These are phyloP conservation scores for Tolypocladium pustulatum DNA, from an alignment of 2,329 filamentous ascomycete genomes.

Conservation along the genomic window DNA sequence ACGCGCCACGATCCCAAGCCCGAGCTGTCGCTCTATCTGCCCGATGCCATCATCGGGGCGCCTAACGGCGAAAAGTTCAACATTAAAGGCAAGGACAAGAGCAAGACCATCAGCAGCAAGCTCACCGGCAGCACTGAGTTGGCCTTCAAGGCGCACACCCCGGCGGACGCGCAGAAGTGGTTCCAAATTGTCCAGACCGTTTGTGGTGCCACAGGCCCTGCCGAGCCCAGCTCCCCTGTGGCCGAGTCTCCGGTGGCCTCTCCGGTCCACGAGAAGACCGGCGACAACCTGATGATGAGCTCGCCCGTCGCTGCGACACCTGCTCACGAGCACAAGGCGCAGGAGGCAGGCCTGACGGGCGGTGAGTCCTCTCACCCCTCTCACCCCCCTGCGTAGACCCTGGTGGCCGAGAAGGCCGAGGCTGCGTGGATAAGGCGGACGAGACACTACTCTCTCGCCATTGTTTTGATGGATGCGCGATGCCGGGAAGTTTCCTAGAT, in stretches of 20 bases:
- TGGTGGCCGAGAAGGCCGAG: background rate
- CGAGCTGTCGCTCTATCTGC: conserved; percentile 83
- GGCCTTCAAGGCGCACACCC: conserved; percentile 76
- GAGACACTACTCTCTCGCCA: background rate
- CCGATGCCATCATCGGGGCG: conserved; percentile 70
- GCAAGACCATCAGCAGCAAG: conserved; percentile 70
- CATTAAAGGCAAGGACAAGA: conserved; percentile 88
- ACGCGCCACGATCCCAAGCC: conserved; percentile 62
- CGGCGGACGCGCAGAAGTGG: conserved; percentile 77
- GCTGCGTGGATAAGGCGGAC: conserved; percentile 1
- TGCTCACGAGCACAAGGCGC: conserved; percentile 12
- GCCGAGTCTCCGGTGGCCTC: conserved; percentile 5
- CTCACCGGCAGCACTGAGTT: conserved; percentile 72
- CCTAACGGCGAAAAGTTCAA: conserved; percentile 76
- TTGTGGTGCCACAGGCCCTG: conserved; percentile 38
- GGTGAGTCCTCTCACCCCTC: conserved; percentile 8
- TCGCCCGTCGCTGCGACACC: conserved; percentile 3
- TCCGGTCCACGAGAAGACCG: conserved; percentile 4
- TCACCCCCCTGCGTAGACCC: background rate
- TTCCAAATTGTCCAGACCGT: conserved; percentile 59
- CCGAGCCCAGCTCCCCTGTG: conserved; percentile 20
- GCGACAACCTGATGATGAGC: conserved; percentile 8
- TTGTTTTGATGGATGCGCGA: background rate
- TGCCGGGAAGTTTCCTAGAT: background rate
- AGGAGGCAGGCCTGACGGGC: conserved; percentile 32